These are phyloP conservation scores for Yamadazyma laniorum DNA, from an alignment of 805 yeast genomes.

Conservation along the genomic window DNA sequence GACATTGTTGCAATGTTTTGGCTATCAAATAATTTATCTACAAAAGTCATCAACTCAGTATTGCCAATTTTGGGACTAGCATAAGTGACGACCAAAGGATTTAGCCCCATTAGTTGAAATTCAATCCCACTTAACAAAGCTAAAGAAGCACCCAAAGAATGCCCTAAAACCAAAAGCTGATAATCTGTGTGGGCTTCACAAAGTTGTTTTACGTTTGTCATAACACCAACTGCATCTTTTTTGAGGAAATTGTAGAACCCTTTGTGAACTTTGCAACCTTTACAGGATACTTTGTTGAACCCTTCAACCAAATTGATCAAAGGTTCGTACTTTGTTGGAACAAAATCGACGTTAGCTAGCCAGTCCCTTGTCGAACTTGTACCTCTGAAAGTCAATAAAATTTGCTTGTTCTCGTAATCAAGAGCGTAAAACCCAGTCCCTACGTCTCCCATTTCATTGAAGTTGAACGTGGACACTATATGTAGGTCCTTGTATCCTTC, in stretches of 20 bases:
- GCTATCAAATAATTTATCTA: conserved; percentile 49
- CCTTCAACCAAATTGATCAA: conserved; percentile 20
- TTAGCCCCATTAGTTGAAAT: conserved; percentile 49
- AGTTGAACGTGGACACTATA: conserved; percentile 40
- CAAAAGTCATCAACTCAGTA: conserved; percentile 45
- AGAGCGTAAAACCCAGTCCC: conserved; percentile 58
- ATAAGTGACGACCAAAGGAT: conserved; percentile 55
- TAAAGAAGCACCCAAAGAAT: conserved; percentile 75
- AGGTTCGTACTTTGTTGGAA: conserved; percentile 49
- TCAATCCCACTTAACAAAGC: conserved; percentile 65
- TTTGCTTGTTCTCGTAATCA: conserved; percentile 42
- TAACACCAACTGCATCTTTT: conserved; percentile 38
- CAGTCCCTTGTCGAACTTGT: conserved; percentile 61
- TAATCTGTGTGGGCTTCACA: conserved; percentile 45
- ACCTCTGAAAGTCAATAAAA: conserved; percentile 61
- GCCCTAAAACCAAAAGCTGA: conserved; percentile 59
- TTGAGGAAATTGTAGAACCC: conserved; percentile 57
- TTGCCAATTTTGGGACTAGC: conserved; percentile 71
- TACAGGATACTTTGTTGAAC: conserved; percentile 33
- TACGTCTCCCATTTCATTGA: conserved; percentile 40
- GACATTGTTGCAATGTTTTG: conserved; percentile 22
- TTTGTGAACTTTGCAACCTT: conserved; percentile 56
- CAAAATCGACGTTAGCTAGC: conserved; percentile 53
- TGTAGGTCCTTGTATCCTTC: conserved; percentile 24
- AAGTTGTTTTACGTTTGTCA: conserved; percentile 33